A percentile compares a stretch with the other conserved stretches of the same genome.
Conservation (phyloP, 768 basidiomycete species). For the Panaeolus cyanescens region DNA sequence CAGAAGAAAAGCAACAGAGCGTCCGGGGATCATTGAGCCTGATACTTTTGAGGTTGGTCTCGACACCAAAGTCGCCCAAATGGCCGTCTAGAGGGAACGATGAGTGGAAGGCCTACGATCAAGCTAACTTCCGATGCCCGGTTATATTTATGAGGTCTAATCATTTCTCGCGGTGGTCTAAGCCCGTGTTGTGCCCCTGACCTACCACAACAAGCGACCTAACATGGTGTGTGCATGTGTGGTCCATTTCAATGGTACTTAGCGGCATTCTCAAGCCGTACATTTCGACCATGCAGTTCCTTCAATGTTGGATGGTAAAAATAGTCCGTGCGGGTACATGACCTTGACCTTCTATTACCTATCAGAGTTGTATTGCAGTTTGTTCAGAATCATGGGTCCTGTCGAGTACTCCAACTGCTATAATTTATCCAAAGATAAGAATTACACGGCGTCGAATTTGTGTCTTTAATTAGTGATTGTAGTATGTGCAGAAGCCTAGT, state of each 20-base stretch:
- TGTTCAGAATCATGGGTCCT: background rate
- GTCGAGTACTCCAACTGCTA: background rate
- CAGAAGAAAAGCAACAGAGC: constrained; percentile 11
- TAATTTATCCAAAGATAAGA: background rate
- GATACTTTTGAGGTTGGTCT: constrained; percentile 19
- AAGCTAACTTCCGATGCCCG: background rate
- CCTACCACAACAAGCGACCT: background rate
- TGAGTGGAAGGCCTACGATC: background rate
- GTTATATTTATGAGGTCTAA: background rate
- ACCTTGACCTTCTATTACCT: background rate
- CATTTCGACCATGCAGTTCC: background rate
- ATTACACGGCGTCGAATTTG: background rate
- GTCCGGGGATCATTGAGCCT: constrained; percentile 15
- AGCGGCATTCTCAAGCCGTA: background rate
- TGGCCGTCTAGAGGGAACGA: background rate
- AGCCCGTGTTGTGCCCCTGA: background rate
- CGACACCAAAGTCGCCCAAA: background rate
- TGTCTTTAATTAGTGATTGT: background rate
- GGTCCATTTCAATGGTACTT: background rate
- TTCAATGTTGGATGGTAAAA: background rate
- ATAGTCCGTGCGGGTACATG: background rate
- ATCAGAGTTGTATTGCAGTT: background rate
- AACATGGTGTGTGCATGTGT: background rate
- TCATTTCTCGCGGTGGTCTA: constrained; percentile 1
- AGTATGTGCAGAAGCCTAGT: background rate